Percentiles rank a stretch among this genome's conserved stretches.
Evolutionary conservation across 2,329 filamentous ascomycete genomes (phyloP).

Genomic region (Thermoascus crustaceus): DNA sequence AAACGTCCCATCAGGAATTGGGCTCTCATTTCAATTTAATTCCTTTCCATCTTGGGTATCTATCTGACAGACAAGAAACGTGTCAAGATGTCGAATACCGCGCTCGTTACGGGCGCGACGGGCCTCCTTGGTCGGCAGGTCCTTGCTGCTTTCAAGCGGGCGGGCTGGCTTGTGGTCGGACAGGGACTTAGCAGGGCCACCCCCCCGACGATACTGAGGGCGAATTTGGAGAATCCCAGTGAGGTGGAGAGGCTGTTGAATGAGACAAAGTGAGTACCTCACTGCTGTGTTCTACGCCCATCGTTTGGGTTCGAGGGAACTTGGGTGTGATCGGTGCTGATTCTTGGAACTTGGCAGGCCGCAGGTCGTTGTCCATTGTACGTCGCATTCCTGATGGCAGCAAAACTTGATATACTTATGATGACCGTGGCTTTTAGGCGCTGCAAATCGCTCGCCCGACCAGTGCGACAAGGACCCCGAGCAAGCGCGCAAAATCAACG

Average conservation of each 20-base stretch:
- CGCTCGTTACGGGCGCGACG: conserved; percentile 74
- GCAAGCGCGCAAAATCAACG: conserved; percentile 65
- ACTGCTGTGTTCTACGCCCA: neutral
- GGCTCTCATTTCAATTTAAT: neutral
- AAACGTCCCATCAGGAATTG: too few species aligned
- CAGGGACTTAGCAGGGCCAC: conserved; percentile 67
- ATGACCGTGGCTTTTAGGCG: too few species aligned
- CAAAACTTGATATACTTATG: too few species aligned
- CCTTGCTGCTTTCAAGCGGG: conserved; percentile 58
- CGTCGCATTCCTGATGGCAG: conserved; percentile 24
- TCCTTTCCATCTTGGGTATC: too few species aligned
- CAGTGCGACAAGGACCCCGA: conserved; percentile 73
- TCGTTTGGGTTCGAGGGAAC: neutral
- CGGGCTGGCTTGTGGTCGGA: conserved; percentile 62
- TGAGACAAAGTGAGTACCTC: conserved; percentile 46
- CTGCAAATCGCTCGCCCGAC: conserved; percentile 81
- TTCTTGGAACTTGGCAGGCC: conserved; percentile 47
- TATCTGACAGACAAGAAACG: conserved; percentile 8
- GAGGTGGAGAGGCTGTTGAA: conserved; percentile 42
- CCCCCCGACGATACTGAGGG: conserved; percentile 57
- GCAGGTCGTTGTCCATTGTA: conserved; percentile 73
- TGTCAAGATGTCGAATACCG: conserved; percentile 44
- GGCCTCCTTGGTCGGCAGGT: conserved; percentile 78
- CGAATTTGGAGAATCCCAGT: conserved; percentile 41
- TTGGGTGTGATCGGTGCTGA: neutral